Percentiles rank a stretch among this genome's conserved stretches.
Evolutionary conservation across 805 yeast species (phyloP).

Genomic region (Ogataea pignaliae): DNA sequence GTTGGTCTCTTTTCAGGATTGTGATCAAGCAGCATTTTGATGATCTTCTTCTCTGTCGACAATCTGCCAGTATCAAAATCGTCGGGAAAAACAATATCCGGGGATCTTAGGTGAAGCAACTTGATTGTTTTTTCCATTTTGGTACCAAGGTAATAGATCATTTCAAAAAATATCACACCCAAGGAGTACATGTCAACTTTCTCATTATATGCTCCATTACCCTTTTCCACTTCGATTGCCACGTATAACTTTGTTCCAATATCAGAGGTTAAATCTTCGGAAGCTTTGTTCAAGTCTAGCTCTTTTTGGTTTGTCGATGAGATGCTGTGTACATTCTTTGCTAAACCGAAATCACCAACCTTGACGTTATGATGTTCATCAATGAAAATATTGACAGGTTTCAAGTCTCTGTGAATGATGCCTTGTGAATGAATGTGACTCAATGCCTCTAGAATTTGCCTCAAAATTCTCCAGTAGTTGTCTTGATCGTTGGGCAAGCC

Average conservation of each 20-base stretch:
- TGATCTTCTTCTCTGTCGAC: constrained; percentile 61
- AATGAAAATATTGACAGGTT: constrained; percentile 93
- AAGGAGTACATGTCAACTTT: constrained; percentile 94
- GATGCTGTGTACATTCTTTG: constrained; percentile 73
- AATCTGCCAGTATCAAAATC: constrained; percentile 53
- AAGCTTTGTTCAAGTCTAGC: constrained; percentile 23
- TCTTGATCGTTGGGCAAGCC: constrained; percentile 66
- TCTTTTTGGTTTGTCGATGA: constrained; percentile 12
- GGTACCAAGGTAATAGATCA: constrained; percentile 81
- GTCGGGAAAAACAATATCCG: constrained; percentile 62
- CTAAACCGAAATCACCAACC: constrained; percentile 96
- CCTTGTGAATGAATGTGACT: constrained; percentile 91
- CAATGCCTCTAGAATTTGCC: constrained; percentile 86
- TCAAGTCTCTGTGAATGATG: constrained; percentile 90
- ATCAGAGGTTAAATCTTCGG: constrained; percentile 82
- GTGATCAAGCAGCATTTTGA: constrained; percentile 67
- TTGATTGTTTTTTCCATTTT: constrained; percentile 89
- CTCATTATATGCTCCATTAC: constrained; percentile 75
- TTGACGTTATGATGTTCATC: constrained; percentile 86
- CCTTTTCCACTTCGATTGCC: constrained; percentile 80
- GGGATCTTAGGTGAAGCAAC: constrained; percentile 57
- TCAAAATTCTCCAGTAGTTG: constrained; percentile 85
- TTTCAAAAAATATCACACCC: constrained; percentile 93
- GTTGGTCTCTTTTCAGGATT: constrained; percentile 76
- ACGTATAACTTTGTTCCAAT: constrained; percentile 94